Evolutionary conservation across 345 rosid genomes (phyloP), one percentile per base, ranked within the genome.

Genomic region (Sisymbrium irio): DNA sequence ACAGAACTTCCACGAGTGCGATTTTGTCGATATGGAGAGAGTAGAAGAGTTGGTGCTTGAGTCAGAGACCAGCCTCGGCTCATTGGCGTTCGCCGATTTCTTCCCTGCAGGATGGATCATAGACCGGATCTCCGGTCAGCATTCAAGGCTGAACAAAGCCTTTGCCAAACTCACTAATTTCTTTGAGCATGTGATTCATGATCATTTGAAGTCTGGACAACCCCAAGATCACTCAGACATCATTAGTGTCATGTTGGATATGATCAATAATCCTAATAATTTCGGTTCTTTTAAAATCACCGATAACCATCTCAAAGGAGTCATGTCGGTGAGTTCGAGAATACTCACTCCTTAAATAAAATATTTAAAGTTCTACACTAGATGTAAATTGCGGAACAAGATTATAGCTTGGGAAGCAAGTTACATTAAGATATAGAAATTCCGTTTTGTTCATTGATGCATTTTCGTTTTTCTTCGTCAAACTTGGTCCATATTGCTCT

Each of bases 301-400:
- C 0, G 18, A 51, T 2, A 85, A 82, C 19, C 85, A 83, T 58
- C 80, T 85, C 71, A 87, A 84, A 79, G 90, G 77, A n/a, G 22
- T 82, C 14, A 82, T 89, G 65, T 82, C 78, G 89, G 91, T 87
- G n/a, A 76, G 73, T 2, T 50, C 1, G 0, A 49, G 6, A 51
- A 51, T 12, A 51, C n/a, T n/a, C n/a, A 13, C 4, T 12, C 3
- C 13, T 51, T 25, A 51, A 9, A 4, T n/a, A 5, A 51, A 65
- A 18, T n/a, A 2, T 27, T 27, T 7, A 3, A 22, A 22, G 0
- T 22, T 32, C 0, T 58, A 56, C 10, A 27, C 40, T 22, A n/a
- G n/a, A n/a, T n/a, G n/a, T n/a, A n/a, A n/a, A n/a, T n/a, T 10
- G 2, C 17, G 19, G 3, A 18, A 14, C 11, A 18, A 13, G 27